Percentiles rank a stretch among this genome's conserved stretches.
Conservation (phyloP, 345 rosid genomes). For the Turritis glabra region DNA sequence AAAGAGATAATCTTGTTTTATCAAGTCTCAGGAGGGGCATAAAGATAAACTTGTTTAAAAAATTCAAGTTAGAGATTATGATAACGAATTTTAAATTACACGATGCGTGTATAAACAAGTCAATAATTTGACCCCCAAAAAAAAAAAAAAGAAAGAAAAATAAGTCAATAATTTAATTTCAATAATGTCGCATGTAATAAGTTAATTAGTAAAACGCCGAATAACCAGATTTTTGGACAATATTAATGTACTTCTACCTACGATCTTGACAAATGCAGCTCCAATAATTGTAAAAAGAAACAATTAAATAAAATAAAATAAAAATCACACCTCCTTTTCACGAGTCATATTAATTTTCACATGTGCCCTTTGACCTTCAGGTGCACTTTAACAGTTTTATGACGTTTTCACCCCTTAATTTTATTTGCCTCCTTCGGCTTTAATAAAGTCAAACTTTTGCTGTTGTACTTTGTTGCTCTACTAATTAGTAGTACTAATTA, state of each 20-base stretch:
- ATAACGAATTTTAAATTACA: slow-evolving; percentile 5
- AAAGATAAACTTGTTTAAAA: slow-evolving; percentile 10
- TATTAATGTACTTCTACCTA: slow-evolving; percentile 37
- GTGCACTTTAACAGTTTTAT: slow-evolving; percentile 6
- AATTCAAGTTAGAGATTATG: not conserved
- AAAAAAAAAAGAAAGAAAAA: not conserved
- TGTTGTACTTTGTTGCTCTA: not conserved
- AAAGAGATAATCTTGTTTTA: not conserved
- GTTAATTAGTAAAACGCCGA: slow-evolving; percentile 30
- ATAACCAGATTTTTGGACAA: slow-evolving; percentile 23
- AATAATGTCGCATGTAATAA: slow-evolving; percentile 35
- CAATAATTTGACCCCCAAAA: slow-evolving; percentile 26
- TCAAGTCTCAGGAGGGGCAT: not conserved
- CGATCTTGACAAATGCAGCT: slow-evolving; percentile 38
- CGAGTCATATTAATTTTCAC: slow-evolving; percentile 37
- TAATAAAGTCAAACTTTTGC: slow-evolving; percentile 23
- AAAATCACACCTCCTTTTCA: not conserved
- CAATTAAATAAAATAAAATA: not conserved
- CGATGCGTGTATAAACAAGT: slow-evolving; percentile 6
- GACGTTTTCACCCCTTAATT: slow-evolving; percentile 14
- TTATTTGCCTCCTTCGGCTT: not conserved
- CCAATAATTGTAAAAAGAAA: slow-evolving; percentile 14
- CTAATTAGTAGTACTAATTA: not conserved
- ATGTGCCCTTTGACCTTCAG: slow-evolving; percentile 37
- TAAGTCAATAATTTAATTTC: slow-evolving; percentile 16